These are phyloP conservation scores for Eimeria tenella DNA, from an alignment of 169 alveolate species.

Conservation along the genomic window DNA sequence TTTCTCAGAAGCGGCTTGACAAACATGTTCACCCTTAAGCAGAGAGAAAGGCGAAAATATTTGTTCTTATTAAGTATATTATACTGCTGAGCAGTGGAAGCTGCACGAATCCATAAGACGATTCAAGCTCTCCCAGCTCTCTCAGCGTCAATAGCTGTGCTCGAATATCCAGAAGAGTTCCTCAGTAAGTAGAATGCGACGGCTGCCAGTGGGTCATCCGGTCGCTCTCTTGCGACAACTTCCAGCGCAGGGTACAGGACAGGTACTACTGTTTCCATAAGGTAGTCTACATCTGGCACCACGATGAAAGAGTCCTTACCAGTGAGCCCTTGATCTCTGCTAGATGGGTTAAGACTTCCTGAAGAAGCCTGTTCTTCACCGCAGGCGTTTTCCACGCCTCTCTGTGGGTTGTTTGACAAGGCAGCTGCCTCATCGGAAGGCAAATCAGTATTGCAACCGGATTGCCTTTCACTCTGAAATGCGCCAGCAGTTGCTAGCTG, in stretches of 20 bases:
- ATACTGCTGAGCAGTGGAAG: too few relatives aligned
- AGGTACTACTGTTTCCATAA: slow-evolving; percentile 72
- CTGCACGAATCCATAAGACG: too few relatives aligned
- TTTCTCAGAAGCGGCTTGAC: too few relatives aligned
- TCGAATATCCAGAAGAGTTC: slow-evolving; percentile 55
- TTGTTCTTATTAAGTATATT: too few relatives aligned
- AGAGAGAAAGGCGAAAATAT: too few relatives aligned
- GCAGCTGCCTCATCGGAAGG: background rate
- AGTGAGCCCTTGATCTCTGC: background rate
- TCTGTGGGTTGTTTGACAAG: background rate
- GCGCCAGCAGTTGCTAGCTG: slow-evolving; percentile 17
- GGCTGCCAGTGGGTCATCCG: slow-evolving; percentile 75
- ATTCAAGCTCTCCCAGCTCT: background rate
- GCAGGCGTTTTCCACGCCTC: background rate
- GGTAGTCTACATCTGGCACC: slow-evolving; percentile 44
- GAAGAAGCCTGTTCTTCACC: background rate
- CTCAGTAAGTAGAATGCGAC: slow-evolving; percentile 78
- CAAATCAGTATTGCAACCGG: background rate
- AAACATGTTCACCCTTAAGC: too few relatives aligned
- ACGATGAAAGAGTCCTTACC: background rate
- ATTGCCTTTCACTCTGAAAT: background rate
- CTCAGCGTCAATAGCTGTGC: slow-evolving; percentile 16
- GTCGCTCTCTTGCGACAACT: slow-evolving; percentile 47
- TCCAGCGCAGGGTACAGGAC: slow-evolving; percentile 78
- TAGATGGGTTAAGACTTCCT: background rate